phyloP scores from a whole-genome alignment of 306 rosid species.

The Vigna hirtella region DNA sequence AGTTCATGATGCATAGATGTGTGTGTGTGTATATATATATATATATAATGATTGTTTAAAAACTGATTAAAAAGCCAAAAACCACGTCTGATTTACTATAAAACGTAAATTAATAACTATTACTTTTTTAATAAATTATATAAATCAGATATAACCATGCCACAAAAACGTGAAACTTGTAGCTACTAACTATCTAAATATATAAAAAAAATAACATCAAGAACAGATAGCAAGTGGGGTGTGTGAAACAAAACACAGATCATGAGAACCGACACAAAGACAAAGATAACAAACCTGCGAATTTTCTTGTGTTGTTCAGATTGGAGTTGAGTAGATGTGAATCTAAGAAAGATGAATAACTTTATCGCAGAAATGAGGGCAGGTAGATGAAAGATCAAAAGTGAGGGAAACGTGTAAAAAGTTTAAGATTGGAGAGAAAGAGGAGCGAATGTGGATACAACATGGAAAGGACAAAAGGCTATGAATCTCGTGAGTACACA shows the following conservation, averaged over 20 bases:
- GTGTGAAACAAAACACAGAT: not conserved
- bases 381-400: slow-evolving; percentile 36
- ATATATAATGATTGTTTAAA: not conserved
- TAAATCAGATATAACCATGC: not conserved
- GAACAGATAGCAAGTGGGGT: not conserved
- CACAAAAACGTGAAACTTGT: not conserved
- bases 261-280: not conserved
- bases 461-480: not conserved
- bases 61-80: not conserved
- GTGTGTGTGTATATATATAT: not conserved
- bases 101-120: not conserved
- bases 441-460: not conserved
- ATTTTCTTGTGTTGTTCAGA: not conserved
- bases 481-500: slow-evolving; percentile 34
- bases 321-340: not conserved
- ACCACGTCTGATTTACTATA: not conserved
- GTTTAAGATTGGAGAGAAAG: not conserved
- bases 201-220: not conserved
- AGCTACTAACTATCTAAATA: not conserved
- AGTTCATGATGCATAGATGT: not conserved
- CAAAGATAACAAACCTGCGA: slow-evolving; percentile 16
- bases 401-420: not conserved
- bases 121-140: not conserved
- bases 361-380: not conserved
- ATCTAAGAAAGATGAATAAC: slow-evolving; percentile 32